phyloP scores from a whole-genome alignment of 2,329 filamentous ascomycete genomes.

The Diaporthe helianthi region DNA sequence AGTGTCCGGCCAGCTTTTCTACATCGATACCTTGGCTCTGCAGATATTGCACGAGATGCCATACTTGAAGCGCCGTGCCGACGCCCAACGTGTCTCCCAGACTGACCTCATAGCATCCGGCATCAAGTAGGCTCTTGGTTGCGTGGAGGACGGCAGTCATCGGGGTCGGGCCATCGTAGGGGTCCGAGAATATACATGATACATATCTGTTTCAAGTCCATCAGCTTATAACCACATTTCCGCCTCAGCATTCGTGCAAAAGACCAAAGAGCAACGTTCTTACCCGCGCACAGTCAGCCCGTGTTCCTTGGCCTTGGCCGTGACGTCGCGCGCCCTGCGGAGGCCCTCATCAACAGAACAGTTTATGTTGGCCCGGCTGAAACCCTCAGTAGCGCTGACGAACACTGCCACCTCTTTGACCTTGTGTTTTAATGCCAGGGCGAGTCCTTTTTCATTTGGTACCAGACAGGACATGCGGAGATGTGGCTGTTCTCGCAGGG shows the following conservation, averaged over 20 bases:
- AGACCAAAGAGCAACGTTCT: background rate
- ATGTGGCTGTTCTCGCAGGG: no score
- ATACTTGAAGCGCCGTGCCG: constrained; percentile 51
- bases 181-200: constrained; percentile 62
- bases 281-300: constrained; percentile 57
- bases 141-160: constrained; percentile 44
- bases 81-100: constrained; percentile 72
- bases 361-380: constrained; percentile 65
- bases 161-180: constrained; percentile 49
- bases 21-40: constrained; percentile 55
- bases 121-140: constrained; percentile 58
- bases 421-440: constrained; percentile 45
- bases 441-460: constrained; percentile 61
- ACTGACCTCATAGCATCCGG: constrained; percentile 72
- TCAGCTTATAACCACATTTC: no score
- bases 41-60: constrained; percentile 48
- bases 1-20: constrained; percentile 69
- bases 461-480: constrained; percentile 45
- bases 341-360: constrained; percentile 64
- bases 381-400: constrained; percentile 64
- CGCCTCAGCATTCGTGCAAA: no score
- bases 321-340: constrained; percentile 56
- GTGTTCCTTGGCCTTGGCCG: constrained; percentile 49
- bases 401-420: constrained; percentile 56
- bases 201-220: constrained; percentile 49